Conservation (phyloP, 345 rosid genomes). For the Heritiera fomes region DNA sequence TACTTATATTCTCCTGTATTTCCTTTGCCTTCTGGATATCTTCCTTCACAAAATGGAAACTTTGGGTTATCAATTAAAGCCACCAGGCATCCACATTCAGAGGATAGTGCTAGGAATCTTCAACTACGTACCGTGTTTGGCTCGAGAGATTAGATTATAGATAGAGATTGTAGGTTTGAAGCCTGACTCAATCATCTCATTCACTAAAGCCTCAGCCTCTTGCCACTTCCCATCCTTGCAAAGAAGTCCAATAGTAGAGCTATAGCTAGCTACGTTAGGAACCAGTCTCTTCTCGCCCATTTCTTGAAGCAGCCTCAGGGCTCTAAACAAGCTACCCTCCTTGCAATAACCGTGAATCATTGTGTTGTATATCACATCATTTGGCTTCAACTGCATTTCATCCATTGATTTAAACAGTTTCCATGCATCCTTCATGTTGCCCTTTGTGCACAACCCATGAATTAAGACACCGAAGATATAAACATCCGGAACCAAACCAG, state of each 20-base stretch:
- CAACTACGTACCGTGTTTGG: neutral
- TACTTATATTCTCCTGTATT: neutral
- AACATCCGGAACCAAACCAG: slow-evolving; percentile 66
- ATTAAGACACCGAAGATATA: slow-evolving; percentile 59
- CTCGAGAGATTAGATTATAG: slow-evolving; percentile 39
- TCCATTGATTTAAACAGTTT: slow-evolving; percentile 54
- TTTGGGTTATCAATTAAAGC: neutral
- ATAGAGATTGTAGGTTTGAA: slow-evolving; percentile 50
- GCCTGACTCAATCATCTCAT: slow-evolving; percentile 54
- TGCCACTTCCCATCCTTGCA: slow-evolving; percentile 64
- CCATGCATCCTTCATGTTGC: slow-evolving; percentile 69
- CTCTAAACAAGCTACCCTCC: slow-evolving; percentile 66
- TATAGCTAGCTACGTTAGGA: slow-evolving; percentile 70
- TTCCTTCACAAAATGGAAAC: neutral
- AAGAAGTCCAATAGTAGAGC: slow-evolving; percentile 51
- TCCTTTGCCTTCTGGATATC: neutral
- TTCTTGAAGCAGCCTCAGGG: slow-evolving; percentile 57
- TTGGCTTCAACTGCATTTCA: slow-evolving; percentile 52
- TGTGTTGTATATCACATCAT: slow-evolving; percentile 62
- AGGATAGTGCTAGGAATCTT: neutral
- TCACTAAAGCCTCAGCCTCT: slow-evolving; percentile 58
- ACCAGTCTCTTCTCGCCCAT: slow-evolving; percentile 55
- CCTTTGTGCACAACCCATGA: slow-evolving; percentile 67
- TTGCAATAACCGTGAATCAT: slow-evolving; percentile 78
- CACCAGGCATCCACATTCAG: neutral